Base-by-base conservation (phyloP, 164 flowering plant genomes). In the Saururus chinensis region DNA sequence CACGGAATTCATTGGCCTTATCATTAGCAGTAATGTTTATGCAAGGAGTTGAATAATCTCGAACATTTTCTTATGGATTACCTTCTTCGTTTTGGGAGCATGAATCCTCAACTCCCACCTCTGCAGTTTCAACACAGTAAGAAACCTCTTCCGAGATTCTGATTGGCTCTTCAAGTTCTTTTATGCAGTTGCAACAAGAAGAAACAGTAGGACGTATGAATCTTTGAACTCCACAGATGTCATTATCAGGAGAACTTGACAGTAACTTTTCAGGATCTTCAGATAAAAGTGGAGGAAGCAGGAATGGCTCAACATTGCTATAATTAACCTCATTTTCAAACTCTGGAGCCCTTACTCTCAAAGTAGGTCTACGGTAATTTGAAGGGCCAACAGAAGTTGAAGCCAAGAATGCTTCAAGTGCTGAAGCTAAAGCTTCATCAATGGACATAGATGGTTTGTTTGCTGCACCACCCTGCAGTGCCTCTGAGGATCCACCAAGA, bases 391-490 rank as follows among this genome's bases (percentile, higher is more conserved):
- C 20, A 24, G 75, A 67, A 53, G 80, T 41, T 53, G 84, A 73
- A 45, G 81, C 57, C 53, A 82, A 49, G 52, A 90, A 82, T 40
- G 84, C 84, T 57, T 84, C 72, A 62, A 93, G 88, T 7, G 96
- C 91, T 49, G 82, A 80, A 64, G 95, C 95, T 65, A 89, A 68
- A 65, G 96, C 96, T 70, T 79, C 89, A 79, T 88, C 88, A 65
- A 93, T 76, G 41, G 95, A 82, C 57, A 75, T 12, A 61, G 77
- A 40, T 55, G 64, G 76, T 55, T 71, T 67, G 30, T 65, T 68
- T 19, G 52, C 22, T 1, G 66, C 40, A 60, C 74, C 58, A 56
- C 65, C 80, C 41, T 66, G 40, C 14, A 20, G 63, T 40, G 62
- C 26, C 45, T 71, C 74, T 10, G 62, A 52, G 13, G 23, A 25